phyloP scores from a whole-genome alignment of 2,329 filamentous ascomycete genomes.

The Trichoderma sp. region DNA sequence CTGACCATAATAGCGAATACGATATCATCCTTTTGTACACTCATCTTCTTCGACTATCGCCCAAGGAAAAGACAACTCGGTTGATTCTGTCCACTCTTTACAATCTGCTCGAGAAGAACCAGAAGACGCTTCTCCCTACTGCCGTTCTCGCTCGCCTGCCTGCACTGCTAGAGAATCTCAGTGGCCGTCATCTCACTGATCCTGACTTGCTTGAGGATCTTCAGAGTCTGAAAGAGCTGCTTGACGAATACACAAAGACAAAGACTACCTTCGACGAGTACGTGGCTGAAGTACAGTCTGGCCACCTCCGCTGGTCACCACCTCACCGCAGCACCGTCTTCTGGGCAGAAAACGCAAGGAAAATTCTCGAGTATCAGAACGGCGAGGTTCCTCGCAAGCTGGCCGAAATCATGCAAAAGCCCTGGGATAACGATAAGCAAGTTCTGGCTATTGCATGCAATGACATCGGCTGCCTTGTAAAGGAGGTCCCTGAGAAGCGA shows the following conservation, averaged over 20 bases:
- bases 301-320: constrained; percentile 90
- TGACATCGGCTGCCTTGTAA: constrained; percentile 85
- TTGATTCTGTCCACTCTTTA: constrained; percentile 86
- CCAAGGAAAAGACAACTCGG: constrained; percentile 97
- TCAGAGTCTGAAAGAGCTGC: constrained; percentile 61
- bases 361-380: constrained; percentile 82
- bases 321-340: constrained; percentile 85
- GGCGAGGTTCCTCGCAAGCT: constrained; percentile 78
- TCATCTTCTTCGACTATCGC: constrained; percentile 87
- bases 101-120: constrained; percentile 76
- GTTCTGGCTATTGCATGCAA: constrained; percentile 93
- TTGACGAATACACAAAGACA: constrained; percentile 70
- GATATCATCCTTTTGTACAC: constrained; percentile 90
- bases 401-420: constrained; percentile 77
- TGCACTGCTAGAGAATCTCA: constrained; percentile 64
- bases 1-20: constrained; percentile 69
- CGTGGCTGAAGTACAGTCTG: constrained; percentile 80
- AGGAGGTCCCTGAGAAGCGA: constrained; percentile 85
- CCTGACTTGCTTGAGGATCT: constrained; percentile 67
- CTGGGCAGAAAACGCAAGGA: constrained; percentile 88
- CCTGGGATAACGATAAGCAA: constrained; percentile 80
- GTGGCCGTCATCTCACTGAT: constrained; percentile 65
- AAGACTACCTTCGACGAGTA: constrained; percentile 87
- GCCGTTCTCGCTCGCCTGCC: constrained; percentile 86
- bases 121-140: constrained; percentile 76